Percentiles rank a stretch among this genome's conserved stretches.
These are phyloP conservation scores for Phytophthora sojae DNA, from an alignment of 352 stramenopile species.

Conservation along the genomic window DNA sequence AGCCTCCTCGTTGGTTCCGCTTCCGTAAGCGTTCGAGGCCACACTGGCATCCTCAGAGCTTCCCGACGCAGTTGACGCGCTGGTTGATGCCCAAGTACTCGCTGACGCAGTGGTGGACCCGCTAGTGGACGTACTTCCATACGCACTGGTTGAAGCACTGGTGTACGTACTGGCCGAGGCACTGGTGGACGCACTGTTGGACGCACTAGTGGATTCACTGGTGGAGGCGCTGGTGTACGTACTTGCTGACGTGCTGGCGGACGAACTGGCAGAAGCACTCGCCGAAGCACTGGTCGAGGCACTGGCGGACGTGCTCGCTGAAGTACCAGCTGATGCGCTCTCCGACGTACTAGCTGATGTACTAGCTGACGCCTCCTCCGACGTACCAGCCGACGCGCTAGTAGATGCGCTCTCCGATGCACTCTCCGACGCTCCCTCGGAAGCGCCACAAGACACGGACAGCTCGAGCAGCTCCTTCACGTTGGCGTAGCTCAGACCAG, in stretches of 20 bases:
- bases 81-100: background rate
- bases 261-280: constrained; percentile 1
- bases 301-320: constrained; percentile 4
- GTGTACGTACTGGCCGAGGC: no score
- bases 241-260: constrained; percentile 3
- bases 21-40: constrained; percentile 1
- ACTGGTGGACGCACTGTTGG: no score
- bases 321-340: constrained; percentile 5
- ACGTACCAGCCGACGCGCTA: constrained; percentile 6
- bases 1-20: constrained; percentile 10
- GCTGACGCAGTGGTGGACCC: background rate
- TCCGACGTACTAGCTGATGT: constrained; percentile 5
- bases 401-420: constrained; percentile 6
- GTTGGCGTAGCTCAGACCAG: constrained; percentile 42
- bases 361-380: background rate
- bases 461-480: constrained; percentile 39
- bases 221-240: background rate
- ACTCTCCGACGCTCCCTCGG: constrained; percentile 9
- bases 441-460: constrained; percentile 27
- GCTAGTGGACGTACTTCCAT: no score
- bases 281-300: background rate
- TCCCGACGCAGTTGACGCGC: constrained; percentile 3
- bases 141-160: no score
- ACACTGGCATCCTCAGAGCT: constrained; percentile 1
- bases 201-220: background rate